Percentiles rank a stretch among this genome's conserved stretches.
phyloP scores from a whole-genome alignment of 2,329 filamentous ascomycete species.

The Simplicillium sp. region DNA sequence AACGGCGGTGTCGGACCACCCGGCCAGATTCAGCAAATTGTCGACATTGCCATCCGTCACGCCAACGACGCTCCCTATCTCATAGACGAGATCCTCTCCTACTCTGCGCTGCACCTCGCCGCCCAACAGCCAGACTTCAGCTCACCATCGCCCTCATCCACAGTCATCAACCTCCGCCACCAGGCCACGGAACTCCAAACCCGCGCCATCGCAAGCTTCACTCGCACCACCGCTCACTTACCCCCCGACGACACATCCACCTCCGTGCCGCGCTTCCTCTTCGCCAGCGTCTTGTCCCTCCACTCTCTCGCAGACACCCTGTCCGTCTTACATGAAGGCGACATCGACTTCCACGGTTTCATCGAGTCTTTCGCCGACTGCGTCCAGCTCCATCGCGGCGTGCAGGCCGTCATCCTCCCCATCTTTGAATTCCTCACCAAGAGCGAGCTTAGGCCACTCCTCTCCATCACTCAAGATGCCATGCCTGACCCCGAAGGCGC shows the following conservation, averaged over 20 bases:
- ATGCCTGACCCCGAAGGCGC: conserved; percentile 3
- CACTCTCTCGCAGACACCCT: conserved; percentile 40
- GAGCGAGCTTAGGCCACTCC: conserved; percentile 6
- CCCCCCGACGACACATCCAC: conserved; percentile 15
- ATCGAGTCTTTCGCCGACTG: conserved; percentile 8
- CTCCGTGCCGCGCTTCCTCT: conserved; percentile 32
- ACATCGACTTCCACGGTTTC: conserved; percentile 12
- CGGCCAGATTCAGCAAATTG: conserved; percentile 12
- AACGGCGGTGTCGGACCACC: conserved; percentile 11
- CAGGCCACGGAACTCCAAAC: conserved; percentile 35
- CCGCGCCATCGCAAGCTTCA: conserved; percentile 29
- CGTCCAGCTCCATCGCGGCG: conserved; percentile 7
- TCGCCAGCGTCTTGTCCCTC: conserved; percentile 31
- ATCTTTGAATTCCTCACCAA: conserved; percentile 7
- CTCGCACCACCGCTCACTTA: conserved; percentile 14
- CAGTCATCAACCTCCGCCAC: conserved; percentile 17
- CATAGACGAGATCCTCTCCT: conserved; percentile 35
- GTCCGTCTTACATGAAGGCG: conserved; percentile 21
- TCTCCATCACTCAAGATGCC: conserved; percentile 5
- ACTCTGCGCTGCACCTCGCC: conserved; percentile 31
- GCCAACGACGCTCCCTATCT: conserved; percentile 29
- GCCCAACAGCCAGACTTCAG: conserved; percentile 10
- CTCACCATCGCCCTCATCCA: conserved; percentile 7
- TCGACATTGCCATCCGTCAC: conserved; percentile 21
- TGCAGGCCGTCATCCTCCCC: conserved; percentile 6